phyloP scores from a whole-genome alignment of 2,329 filamentous ascomycete species.

The Cercospora citrullina region DNA sequence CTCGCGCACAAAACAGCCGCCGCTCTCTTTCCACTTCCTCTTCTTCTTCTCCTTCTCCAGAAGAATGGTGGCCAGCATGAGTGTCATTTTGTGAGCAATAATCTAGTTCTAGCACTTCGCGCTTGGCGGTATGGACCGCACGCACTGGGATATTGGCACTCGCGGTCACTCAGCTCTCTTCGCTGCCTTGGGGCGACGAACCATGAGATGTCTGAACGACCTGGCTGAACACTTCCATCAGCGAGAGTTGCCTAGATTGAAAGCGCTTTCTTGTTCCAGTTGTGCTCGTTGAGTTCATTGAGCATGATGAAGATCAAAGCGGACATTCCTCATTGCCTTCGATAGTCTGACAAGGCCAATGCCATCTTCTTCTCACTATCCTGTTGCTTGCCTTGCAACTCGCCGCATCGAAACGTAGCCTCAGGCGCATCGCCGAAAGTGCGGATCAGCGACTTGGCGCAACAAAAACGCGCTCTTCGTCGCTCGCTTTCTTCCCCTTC shows the following conservation, averaged over 20 bases:
- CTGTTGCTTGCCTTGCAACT: no score
- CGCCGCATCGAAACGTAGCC: not conserved
- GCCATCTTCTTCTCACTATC: not conserved
- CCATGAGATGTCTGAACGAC: not conserved
- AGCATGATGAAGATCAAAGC: not conserved
- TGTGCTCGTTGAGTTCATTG: not conserved
- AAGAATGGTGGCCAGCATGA: not conserved
- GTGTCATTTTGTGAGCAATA: not conserved
- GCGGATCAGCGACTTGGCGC: not conserved
- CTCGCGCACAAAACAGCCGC: not conserved
- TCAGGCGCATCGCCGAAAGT: not conserved
- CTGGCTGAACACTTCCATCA: constrained; percentile 4
- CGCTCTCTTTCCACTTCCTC: not conserved
- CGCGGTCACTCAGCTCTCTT: constrained; percentile 1
- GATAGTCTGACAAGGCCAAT: not conserved
- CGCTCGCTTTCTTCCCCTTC: not conserved
- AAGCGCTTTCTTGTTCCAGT: not conserved
- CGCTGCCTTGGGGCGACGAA: not conserved
- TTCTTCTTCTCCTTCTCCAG: not conserved
- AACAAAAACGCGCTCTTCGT: not conserved
- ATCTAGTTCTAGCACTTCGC: not conserved
- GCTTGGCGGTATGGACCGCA: not conserved
- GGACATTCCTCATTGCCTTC: not conserved
- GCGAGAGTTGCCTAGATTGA: not conserved
- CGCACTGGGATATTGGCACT: not conserved